Evolutionary conservation across 2,329 filamentous ascomycete species (phyloP), one percentile per base, ranked within the genome.

Genomic region (Diplodia intermedia): DNA sequence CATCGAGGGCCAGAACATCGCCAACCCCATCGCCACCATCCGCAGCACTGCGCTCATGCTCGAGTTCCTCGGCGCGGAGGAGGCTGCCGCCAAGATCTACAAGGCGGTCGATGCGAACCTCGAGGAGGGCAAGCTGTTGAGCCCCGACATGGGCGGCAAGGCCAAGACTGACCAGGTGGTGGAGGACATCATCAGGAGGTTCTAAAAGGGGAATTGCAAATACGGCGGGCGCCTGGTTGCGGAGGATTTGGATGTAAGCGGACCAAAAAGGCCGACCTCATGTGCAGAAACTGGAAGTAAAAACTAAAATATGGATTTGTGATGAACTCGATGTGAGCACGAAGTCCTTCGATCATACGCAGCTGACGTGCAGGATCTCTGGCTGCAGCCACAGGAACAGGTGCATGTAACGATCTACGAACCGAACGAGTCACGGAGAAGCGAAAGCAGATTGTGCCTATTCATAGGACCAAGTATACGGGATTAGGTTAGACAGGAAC

Each of bases 11-110:
- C 85, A 91, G 85, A 89, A 90, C 72, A 94, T 99, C 77, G 93
- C 95, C 73, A 99, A 99, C 83, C 95, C 95, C 29, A 96, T 99
- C 76, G 95, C 95, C 43, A 98, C 95, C 11, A 86, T 99, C 71
- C 86, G 95, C 77, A 95, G 91, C 80, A 91, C 93, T 18, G 95
- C 91, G 40, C 85, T 97, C 70, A 98, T 99, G 95, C 86, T 99
- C 72, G 94, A 98, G 85, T 99, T 98, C 82, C 84, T 98, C 71
- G 89, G 93, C 71, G 90, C 97, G 84, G 90, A 93, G 81, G 84
- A 87, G 71, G 95, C 95, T 23, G 95, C 95, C 40, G 93, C 91
- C 36, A 89, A 86, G 83, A 97, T 99, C 75, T 97, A 98, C 80
- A 86, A 89, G 69, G 95, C 95, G 26, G 93, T 98, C 29, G 95